Evolutionary conservation across 2,329 filamentous ascomycete genomes (phyloP).

Genomic region (Fusarium buxicola): DNA sequence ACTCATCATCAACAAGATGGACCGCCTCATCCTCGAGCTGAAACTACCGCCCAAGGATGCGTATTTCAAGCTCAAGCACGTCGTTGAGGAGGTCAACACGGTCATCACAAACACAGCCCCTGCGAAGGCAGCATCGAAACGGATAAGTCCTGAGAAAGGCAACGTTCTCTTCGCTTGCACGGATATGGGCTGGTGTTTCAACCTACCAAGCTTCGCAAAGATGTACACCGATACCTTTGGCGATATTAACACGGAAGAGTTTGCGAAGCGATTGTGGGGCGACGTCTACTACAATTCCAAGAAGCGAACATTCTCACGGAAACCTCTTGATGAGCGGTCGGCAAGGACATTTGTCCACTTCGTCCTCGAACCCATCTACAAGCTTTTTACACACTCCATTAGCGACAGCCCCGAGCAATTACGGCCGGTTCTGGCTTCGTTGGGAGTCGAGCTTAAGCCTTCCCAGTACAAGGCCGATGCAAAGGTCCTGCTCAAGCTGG

Average conservation of each 20-base stretch:
- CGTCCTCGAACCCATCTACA: constrained; percentile 96
- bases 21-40: constrained; percentile 91
- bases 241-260: constrained; percentile 83
- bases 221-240: constrained; percentile 95
- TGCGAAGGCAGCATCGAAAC: constrained; percentile 79
- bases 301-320: constrained; percentile 92
- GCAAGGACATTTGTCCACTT: constrained; percentile 94
- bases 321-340: constrained; percentile 81
- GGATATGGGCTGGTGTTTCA: constrained; percentile 97
- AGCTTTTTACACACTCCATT: constrained; percentile 94
- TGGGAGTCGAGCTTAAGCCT: constrained; percentile 90
- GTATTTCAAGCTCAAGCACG: constrained; percentile 98
- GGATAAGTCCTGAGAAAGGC: constrained; percentile 94
- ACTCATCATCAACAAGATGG: constrained; percentile 96
- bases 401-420: constrained; percentile 89
- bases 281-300: constrained; percentile 95
- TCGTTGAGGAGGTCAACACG: constrained; percentile 98
- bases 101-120: constrained; percentile 90
- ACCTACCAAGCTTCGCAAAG: constrained; percentile 90
- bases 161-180: constrained; percentile 98
- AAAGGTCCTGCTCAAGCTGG: constrained; percentile 85
- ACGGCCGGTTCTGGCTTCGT: constrained; percentile 78
- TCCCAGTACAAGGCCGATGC: constrained; percentile 93
- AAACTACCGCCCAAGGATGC: constrained; percentile 95
- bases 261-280: constrained; percentile 89